Evolutionary conservation across 192 early-diverging fungal genomes (phyloP).

Genomic region (Coemansia sp.): DNA sequence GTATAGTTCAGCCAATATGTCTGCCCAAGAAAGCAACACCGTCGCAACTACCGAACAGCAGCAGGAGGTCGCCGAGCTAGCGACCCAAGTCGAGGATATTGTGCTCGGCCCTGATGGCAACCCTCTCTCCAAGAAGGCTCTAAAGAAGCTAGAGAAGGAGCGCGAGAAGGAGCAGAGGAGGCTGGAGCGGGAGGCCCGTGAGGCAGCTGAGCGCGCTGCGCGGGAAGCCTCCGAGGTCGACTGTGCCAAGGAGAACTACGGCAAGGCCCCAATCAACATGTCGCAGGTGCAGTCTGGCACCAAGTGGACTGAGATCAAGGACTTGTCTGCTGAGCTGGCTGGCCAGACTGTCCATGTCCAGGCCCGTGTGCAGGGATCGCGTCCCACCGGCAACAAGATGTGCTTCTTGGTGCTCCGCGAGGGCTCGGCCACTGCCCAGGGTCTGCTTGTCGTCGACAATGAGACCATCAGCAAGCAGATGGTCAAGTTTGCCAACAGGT

Average conservation of each 20-base stretch:
- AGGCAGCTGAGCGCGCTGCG: constrained; percentile 70
- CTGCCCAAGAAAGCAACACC: constrained; percentile 31
- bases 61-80: constrained; percentile 48
- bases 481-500: constrained; percentile 83
- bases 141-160: constrained; percentile 95
- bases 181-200: constrained; percentile 63
- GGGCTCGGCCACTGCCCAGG: constrained; percentile 86
- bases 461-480: constrained; percentile 89
- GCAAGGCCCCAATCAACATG: constrained; percentile 85
- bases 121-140: constrained; percentile 85
- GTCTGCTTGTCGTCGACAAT: constrained; percentile 73
- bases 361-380: constrained; percentile 89
- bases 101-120: constrained; percentile 78
- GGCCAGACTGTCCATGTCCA: constrained; percentile 82
- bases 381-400: constrained; percentile 76
- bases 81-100: constrained; percentile 56
- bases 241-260: constrained; percentile 84
- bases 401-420: constrained; percentile 93
- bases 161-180: constrained; percentile 80
- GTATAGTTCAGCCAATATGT: constrained; percentile 20
- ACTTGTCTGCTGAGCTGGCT: constrained; percentile 63
- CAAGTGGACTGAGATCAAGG: constrained; percentile 65
- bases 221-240: constrained; percentile 61
- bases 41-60: neutral
- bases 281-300: constrained; percentile 75